Base-by-base conservation (phyloP, 23 red algal genomes). In the Gracilaria caudata region DNA sequence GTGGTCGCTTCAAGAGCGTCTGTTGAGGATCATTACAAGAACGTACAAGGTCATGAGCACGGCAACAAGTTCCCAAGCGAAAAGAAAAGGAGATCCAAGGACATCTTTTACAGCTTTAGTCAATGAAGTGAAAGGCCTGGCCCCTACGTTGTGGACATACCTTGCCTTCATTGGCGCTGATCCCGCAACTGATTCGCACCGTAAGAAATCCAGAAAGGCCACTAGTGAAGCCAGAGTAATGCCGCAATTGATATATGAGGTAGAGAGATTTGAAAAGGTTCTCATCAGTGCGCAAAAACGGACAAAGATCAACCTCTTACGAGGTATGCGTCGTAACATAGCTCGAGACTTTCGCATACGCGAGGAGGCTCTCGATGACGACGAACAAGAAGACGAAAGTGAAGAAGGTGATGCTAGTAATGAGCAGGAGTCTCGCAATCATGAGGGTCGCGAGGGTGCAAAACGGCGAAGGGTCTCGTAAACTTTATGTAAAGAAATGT, bases 261-360 rank as follows among this genome's bases (percentile, higher is more conserved):
- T 82, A 26, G 87, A 91, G 63, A 81, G 35, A 29, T 91, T 91
- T 61, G 76, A 91, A 63, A 81, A 91, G 43, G 64, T 82, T 32
- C 87, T 91, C 26, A 91, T 91, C 26, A 61, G 51, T 13, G 87
- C 71, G n/a, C 87, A 91, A 38, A 91, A 91, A 61, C 30, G 65
- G 58, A 91, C 87, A 38, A 81, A 68, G 63, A 82, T 91, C 5
- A 91, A 64, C 45, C 65, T 91, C 4, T 54, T 91, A 21, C 76
- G 87, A 47, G 87, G 78, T 54, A 81, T 91, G 76, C 63, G 76
- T 14, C 87, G 87, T 66, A 91, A 82, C 32, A 81, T 75, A 53
- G 87, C 87, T 29, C 71, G 87, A 56, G 87, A 91, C 35, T 89
- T 89, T 51, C 68, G 85, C 23, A 89, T 89, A 43, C 68, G 85